phyloP scores from a whole-genome alignment of 768 basidiomycete genomes.

The Termitomyces sp. region DNA sequence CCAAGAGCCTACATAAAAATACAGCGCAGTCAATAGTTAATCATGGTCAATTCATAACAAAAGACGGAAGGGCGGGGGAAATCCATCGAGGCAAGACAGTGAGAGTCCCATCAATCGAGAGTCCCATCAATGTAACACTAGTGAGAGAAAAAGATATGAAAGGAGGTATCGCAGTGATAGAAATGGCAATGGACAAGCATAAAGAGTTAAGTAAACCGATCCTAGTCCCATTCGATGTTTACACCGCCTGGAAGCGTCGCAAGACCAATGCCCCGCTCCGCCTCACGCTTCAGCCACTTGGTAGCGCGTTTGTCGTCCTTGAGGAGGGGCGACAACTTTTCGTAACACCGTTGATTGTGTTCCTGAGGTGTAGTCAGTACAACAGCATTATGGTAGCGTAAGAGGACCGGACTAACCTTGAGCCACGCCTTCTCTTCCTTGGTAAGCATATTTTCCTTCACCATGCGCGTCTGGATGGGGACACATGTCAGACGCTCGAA shows the following conservation, averaged over 20 bases:
- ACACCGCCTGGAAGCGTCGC: constrained; percentile 65
- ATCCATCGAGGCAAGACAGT: too few relatives aligned
- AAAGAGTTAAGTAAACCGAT: not conserved
- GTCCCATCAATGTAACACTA: not conserved
- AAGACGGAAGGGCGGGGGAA: not conserved
- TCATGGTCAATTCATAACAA: not conserved
- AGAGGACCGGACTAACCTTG: constrained; percentile 42
- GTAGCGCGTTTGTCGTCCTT: constrained; percentile 76
- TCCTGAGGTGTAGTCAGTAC: constrained; percentile 35
- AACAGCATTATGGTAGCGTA: not conserved
- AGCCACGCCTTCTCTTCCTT: constrained; percentile 88
- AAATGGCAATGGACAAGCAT: not conserved
- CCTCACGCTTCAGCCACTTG: constrained; percentile 76
- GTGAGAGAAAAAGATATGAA: not conserved
- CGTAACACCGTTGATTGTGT: constrained; percentile 72
- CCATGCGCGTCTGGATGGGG: constrained; percentile 88
- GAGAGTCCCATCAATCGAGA: too few relatives aligned
- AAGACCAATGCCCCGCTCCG: constrained; percentile 70
- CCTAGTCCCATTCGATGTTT: constrained; percentile 76
- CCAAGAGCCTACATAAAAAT: not conserved
- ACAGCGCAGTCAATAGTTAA: not conserved
- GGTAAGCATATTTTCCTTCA: constrained; percentile 77
- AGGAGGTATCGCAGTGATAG: constrained; percentile 8
- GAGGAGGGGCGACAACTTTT: constrained; percentile 57
- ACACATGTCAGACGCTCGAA: constrained; percentile 93